Conservation (phyloP, 768 basidiomycete species). For the Boletus patriciae region DNA sequence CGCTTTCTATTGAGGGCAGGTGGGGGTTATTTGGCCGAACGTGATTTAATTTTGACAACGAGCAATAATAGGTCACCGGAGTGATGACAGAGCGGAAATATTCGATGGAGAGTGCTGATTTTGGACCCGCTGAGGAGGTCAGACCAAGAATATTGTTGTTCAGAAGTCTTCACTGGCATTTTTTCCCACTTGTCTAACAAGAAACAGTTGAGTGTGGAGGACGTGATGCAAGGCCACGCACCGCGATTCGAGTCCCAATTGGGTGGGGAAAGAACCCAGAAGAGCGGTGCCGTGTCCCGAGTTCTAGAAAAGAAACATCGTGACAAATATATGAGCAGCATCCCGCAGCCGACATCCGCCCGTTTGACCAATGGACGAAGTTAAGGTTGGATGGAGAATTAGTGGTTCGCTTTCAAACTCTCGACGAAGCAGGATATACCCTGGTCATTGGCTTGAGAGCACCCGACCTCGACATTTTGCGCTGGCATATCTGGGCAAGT, state of each 20-base stretch:
- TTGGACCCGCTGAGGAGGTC: background rate
- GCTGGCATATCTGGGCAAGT: too few species aligned
- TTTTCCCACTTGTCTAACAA: background rate
- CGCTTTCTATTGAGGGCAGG: conserved; percentile 5
- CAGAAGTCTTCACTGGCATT: background rate
- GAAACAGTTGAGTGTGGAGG: background rate
- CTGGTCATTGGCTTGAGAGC: too few species aligned
- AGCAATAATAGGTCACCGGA: background rate
- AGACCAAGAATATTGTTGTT: background rate
- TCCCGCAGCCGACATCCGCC: background rate
- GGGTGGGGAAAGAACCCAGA: background rate
- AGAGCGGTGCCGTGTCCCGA: background rate
- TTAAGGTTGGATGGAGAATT: too few species aligned
- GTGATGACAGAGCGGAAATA: background rate
- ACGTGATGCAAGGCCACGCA: background rate
- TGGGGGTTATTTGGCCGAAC: background rate
- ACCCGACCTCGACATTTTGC: too few species aligned
- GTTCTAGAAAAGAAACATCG: background rate
- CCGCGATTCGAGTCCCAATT: background rate
- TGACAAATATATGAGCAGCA: background rate
- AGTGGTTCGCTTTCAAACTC: too few species aligned
- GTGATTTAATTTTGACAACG: background rate
- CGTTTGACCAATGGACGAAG: too few species aligned
- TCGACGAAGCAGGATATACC: too few species aligned
- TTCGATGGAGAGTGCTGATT: too few species aligned